Evolutionary conservation across 352 stramenopile species (phyloP).

Genomic region (Hyaloperonospora brassicae): DNA sequence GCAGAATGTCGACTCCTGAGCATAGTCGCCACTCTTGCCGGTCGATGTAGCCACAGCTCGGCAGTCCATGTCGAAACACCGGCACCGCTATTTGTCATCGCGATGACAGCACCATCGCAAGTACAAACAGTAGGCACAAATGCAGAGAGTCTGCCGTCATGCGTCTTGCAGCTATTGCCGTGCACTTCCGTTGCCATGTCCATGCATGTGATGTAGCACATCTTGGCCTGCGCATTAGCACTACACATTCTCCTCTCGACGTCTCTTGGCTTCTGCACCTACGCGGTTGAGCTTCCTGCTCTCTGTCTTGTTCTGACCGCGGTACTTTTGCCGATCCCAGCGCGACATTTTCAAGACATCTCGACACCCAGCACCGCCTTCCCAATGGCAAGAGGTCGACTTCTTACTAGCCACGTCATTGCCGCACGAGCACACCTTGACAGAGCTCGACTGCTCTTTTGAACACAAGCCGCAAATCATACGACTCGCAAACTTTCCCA

Average conservation of each 20-base stretch:
- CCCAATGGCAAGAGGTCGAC: slow-evolving; percentile 52
- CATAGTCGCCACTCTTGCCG: too few species aligned
- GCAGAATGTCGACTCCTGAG: too few species aligned
- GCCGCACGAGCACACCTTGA: slow-evolving; percentile 71
- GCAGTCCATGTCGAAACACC: too few species aligned
- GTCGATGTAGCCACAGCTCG: too few species aligned
- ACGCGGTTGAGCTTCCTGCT: slow-evolving; percentile 77
- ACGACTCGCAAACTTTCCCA: slow-evolving; percentile 69
- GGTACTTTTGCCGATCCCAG: slow-evolving; percentile 69
- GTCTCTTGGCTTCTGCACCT: slow-evolving; percentile 44
- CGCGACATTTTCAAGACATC: slow-evolving; percentile 49
- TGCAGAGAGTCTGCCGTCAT: too few species aligned
- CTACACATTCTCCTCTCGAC: slow-evolving; percentile 21
- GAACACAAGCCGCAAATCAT: slow-evolving; percentile 82
- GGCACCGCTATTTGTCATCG: too few species aligned
- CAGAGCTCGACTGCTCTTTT: slow-evolving; percentile 63
- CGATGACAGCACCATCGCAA: too few species aligned
- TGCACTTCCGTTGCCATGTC: too few species aligned
- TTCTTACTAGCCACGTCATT: slow-evolving; percentile 56
- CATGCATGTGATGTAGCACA: too few species aligned
- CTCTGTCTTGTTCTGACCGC: slow-evolving; percentile 68
- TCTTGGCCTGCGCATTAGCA: slow-evolving; percentile 7
- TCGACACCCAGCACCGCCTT: slow-evolving; percentile 68
- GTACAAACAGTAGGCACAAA: too few species aligned
- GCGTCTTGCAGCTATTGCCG: too few species aligned